These are phyloP conservation scores for Myrica gale DNA, from an alignment of 306 rosid species.

Conservation along the genomic window DNA sequence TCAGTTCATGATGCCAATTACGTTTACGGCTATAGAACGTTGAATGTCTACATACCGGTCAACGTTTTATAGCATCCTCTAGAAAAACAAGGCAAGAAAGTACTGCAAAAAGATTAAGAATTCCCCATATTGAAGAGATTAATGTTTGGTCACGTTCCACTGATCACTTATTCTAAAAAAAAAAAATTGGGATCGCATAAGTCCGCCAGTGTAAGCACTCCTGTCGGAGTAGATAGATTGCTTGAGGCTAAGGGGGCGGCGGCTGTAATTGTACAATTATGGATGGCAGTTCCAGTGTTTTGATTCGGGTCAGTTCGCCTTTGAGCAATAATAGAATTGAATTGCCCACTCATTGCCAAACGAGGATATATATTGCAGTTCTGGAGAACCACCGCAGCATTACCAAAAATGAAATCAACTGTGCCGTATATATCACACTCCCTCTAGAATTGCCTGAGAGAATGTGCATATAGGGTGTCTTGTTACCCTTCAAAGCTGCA, in stretches of 20 bases:
- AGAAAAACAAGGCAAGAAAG: too few relatives aligned
- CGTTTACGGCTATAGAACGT: too few relatives aligned
- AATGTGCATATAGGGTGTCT: conserved; percentile 29
- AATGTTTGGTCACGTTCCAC: too few relatives aligned
- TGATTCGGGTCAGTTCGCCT: conserved; percentile 20
- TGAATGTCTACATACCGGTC: too few relatives aligned
- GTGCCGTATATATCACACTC: conserved; percentile 31
- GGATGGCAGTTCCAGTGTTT: conserved; percentile 26
- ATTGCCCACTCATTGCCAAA: neutral
- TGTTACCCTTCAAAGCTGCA: conserved; percentile 35
- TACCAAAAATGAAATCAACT: conserved; percentile 31
- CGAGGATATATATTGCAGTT: conserved; percentile 23
- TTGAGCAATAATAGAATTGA: conserved; percentile 18
- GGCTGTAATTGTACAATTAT: neutral
- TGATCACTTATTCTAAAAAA: too few relatives aligned
- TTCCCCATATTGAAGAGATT: too few relatives aligned
- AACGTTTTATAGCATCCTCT: too few relatives aligned
- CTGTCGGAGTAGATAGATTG: neutral
- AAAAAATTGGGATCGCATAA: too few relatives aligned
- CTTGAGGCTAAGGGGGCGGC: neutral
- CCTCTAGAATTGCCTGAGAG: conserved; percentile 21
- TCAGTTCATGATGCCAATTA: too few relatives aligned
- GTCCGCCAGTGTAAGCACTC: conserved; percentile 31
- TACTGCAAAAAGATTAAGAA: too few relatives aligned
- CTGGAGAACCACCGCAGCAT: conserved; percentile 22